Conservation (phyloP, 306 rosid genomes). For the Rubus parviflorus region DNA sequence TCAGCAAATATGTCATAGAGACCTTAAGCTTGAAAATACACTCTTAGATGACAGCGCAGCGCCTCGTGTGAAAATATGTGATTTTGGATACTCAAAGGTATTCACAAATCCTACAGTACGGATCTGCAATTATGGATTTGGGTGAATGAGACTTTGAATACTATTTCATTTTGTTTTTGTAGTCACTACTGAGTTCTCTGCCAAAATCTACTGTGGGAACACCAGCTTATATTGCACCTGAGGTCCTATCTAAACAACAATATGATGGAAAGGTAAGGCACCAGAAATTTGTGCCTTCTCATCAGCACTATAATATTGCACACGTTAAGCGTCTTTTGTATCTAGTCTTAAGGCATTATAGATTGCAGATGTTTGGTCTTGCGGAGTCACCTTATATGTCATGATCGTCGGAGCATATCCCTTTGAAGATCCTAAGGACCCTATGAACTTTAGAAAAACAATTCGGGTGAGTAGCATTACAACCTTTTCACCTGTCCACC, state of each 20-base stretch:
- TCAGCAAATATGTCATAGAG: constrained; percentile 92
- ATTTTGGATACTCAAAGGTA: constrained; percentile 93
- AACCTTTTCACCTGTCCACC: background rate
- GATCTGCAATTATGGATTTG: background rate
- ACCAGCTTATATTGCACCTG: constrained; percentile 92
- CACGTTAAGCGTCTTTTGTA: background rate
- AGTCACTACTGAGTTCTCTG: constrained; percentile 82
- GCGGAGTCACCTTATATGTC: constrained; percentile 90
- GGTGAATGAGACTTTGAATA: constrained; percentile 24
- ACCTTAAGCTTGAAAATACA: constrained; percentile 86
- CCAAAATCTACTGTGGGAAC: constrained; percentile 91
- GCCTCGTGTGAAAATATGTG: constrained; percentile 76
- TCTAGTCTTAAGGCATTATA: constrained; percentile 24
- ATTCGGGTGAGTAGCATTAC: constrained; percentile 50
- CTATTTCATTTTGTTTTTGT: constrained; percentile 21
- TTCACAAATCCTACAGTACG: constrained; percentile 8
- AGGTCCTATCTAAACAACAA: constrained; percentile 64
- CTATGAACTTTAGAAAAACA: constrained; percentile 67
- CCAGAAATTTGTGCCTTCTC: constrained; percentile 14
- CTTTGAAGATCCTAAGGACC: constrained; percentile 77
- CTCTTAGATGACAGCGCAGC: constrained; percentile 76
- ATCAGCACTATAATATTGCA: background rate
- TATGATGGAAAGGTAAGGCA: constrained; percentile 73
- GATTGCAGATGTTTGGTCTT: constrained; percentile 96
- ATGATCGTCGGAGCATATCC: constrained; percentile 88